Evolutionary conservation across 2,329 filamentous ascomycete species (phyloP).

Genomic region (Clonostachys byssicola): DNA sequence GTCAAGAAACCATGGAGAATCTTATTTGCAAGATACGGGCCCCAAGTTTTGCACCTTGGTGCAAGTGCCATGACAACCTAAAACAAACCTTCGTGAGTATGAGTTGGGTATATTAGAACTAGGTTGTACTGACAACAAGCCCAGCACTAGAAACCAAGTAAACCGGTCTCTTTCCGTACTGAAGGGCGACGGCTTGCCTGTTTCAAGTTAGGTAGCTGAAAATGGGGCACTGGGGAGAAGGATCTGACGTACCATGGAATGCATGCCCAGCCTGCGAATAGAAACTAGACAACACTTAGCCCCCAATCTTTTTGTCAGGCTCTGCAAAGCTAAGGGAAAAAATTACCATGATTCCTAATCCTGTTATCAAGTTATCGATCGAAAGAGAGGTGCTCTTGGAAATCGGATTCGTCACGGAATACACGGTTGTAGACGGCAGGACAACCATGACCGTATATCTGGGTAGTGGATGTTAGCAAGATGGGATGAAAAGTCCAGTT

Average conservation of each 20-base stretch:
- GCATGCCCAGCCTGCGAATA: background rate
- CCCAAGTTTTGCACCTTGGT: background rate
- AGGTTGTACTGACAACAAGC: constrained; percentile 17
- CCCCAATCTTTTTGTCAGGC: background rate
- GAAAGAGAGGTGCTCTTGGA: constrained; percentile 21
- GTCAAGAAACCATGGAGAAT: constrained; percentile 37
- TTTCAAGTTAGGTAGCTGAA: constrained; percentile 37
- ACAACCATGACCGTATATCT: constrained; percentile 32
- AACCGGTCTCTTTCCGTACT: constrained; percentile 35
- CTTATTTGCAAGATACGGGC: constrained; percentile 26
- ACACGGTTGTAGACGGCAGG: constrained; percentile 31
- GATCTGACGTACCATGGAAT: background rate
- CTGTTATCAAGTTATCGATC: constrained; percentile 26
- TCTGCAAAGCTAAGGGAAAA: background rate
- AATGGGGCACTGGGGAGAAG: constrained; percentile 23
- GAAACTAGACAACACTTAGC: background rate
- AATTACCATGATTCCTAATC: constrained; percentile 26
- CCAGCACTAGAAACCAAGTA: constrained; percentile 30
- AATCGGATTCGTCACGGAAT: constrained; percentile 29
- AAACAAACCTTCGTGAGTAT: no score
- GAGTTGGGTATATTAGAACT: no score
- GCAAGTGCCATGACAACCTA: background rate
- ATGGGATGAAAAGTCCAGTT: background rate
- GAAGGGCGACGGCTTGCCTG: constrained; percentile 41
- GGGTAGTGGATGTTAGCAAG: background rate